Evolutionary conservation across 352 stramenopile species (phyloP).

Genomic region (Globisporangium barbulae): DNA sequence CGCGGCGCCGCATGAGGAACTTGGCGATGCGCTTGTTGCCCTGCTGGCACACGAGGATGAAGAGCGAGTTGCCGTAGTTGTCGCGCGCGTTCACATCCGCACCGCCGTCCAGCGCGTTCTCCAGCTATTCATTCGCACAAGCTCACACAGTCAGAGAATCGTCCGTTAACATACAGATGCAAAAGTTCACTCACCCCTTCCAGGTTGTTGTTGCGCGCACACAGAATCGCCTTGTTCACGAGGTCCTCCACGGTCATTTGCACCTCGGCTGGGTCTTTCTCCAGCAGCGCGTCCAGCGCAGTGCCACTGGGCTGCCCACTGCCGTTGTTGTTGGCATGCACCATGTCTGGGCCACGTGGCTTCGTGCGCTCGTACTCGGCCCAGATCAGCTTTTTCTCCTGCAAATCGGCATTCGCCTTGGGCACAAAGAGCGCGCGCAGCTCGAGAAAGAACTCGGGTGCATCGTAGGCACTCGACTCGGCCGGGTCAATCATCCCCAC

Average conservation of each 20-base stretch:
- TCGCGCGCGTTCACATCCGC: conserved; percentile 90
- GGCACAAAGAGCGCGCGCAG: conserved; percentile 56
- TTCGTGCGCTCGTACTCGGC: conserved; percentile 26
- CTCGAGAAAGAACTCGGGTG: conserved; percentile 59
- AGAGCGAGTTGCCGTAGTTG: conserved; percentile 94
- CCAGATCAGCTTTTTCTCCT: conserved; percentile 59
- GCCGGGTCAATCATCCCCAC: conserved; percentile 69
- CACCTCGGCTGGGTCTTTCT: conserved; percentile 30
- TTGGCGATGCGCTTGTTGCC: conserved; percentile 95
- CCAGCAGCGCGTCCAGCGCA: conserved; percentile 47
- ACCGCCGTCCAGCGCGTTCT: conserved; percentile 86
- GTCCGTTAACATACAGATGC: conserved; percentile 1
- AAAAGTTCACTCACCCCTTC: conserved; percentile 42
- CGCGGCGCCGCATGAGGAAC: conserved; percentile 91
- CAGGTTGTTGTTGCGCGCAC: conserved; percentile 78
- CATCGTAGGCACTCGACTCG: conserved; percentile 55
- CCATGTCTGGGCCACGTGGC: not conserved
- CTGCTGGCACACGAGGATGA: conserved; percentile 94
- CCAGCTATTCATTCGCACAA: conserved; percentile 43
- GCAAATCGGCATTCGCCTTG: conserved; percentile 44
- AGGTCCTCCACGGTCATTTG: conserved; percentile 42
- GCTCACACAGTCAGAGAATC: conserved; percentile 1
- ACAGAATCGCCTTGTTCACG: conserved; percentile 53
- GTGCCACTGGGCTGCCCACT: conserved; percentile 15
- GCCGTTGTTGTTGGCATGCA: not conserved